Percentiles rank a stretch among this genome's conserved stretches.
phyloP scores from a whole-genome alignment of 352 stramenopile species.

The Globisporangium emineosum region DNA sequence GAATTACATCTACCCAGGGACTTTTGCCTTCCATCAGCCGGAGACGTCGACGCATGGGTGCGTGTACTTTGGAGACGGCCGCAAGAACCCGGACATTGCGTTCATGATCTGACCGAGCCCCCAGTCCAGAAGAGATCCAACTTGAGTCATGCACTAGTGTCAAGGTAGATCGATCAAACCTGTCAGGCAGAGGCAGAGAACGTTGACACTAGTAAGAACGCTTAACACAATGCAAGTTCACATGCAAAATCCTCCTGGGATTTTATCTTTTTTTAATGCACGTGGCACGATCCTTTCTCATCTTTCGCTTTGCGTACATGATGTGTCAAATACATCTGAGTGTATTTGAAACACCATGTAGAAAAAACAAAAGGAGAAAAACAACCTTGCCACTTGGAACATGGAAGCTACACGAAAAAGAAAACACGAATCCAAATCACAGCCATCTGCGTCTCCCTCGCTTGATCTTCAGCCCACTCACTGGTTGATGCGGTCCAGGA shows the following conservation, averaged over 20 bases:
- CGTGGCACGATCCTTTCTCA: background rate
- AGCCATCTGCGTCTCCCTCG: too few species aligned
- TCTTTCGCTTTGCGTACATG: background rate
- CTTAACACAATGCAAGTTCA: constrained; percentile 2
- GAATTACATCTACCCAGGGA: constrained; percentile 61
- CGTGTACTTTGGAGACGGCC: constrained; percentile 78
- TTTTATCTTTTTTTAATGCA: constrained; percentile 1
- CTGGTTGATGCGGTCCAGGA: constrained; percentile 39
- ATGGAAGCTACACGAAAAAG: background rate
- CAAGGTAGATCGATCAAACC: background rate
- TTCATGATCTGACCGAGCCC: constrained; percentile 58
- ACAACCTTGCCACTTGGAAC: background rate
- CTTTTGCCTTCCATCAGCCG: constrained; percentile 64
- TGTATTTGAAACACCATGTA: constrained; percentile 7
- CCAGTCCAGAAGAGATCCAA: background rate
- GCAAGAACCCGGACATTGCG: constrained; percentile 68
- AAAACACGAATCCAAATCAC: background rate
- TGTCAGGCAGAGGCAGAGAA: background rate
- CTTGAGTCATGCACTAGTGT: background rate
- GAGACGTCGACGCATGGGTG: constrained; percentile 48
- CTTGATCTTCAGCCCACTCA: background rate
- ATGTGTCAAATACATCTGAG: constrained; percentile 1
- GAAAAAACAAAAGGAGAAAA: constrained; percentile 2
- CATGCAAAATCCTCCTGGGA: background rate
- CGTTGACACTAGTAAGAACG: background rate